Conservation (phyloP, 2,329 filamentous ascomycete species). For the Cercospora brassicicola region DNA sequence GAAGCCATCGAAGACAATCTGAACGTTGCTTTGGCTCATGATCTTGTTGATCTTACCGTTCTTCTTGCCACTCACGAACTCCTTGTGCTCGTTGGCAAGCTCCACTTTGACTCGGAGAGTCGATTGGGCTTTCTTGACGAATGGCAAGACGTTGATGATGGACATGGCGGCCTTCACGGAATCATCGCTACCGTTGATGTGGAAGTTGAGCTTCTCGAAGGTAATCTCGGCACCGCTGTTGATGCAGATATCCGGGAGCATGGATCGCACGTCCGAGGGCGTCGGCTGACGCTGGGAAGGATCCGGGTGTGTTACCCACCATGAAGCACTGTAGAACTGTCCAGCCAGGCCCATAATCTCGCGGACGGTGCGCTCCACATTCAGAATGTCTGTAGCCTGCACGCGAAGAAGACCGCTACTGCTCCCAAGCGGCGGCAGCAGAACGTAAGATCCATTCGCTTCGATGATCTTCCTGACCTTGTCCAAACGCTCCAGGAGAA, state of each 20-base stretch:
- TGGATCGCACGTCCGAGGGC: conserved; percentile 73
- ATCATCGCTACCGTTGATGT: conserved; percentile 92
- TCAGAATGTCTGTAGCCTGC: conserved; percentile 87
- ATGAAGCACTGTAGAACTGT: conserved; percentile 95
- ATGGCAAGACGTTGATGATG: conserved; percentile 87
- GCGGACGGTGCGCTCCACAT: conserved; percentile 90
- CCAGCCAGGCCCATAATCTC: conserved; percentile 95
- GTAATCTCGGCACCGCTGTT: conserved; percentile 93
- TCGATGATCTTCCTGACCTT: conserved; percentile 98
- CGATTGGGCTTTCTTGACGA: conserved; percentile 81
- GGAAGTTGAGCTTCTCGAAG: conserved; percentile 92
- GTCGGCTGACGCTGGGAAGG: conserved; percentile 61
- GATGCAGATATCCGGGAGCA: conserved; percentile 92
- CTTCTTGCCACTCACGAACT: conserved; percentile 99
- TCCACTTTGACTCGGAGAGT: conserved; percentile 98
- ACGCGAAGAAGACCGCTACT: conserved; percentile 83
- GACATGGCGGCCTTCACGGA: conserved; percentile 92
- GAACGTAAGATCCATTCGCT: conserved; percentile 89
- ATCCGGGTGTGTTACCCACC: conserved; percentile 85
- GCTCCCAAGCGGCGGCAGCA: conserved; percentile 84
- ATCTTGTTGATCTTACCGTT: conserved; percentile 99
- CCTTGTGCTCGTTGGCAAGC: conserved; percentile 98
- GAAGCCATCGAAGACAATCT: conserved; percentile 98
- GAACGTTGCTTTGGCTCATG: conserved; percentile 98
- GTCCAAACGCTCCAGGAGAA: conserved; percentile 84